Percentiles rank a stretch among this genome's conserved stretches.
Evolutionary conservation across 176 grass and related monocot genomes (phyloP).

Genomic region (Guadua angustifolia): DNA sequence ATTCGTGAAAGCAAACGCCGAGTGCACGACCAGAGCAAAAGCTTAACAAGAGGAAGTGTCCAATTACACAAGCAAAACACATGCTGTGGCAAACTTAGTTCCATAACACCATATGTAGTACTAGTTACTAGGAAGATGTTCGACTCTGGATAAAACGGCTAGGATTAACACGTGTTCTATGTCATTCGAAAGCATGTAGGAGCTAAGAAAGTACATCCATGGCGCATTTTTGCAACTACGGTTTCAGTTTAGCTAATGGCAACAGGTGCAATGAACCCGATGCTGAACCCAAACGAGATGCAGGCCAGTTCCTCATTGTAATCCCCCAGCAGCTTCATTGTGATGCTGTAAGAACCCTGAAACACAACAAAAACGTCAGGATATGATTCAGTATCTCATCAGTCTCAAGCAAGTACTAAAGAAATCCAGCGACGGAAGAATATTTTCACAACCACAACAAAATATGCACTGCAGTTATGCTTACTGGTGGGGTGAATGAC

Average conservation of each 20-base stretch:
- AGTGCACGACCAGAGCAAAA: neutral
- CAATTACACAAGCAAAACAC: neutral
- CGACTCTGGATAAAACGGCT: neutral
- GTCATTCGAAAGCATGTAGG: neutral
- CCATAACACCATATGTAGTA: neutral
- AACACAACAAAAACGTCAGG: conserved; percentile 19
- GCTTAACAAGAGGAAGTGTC: too few species aligned
- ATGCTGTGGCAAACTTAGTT: neutral
- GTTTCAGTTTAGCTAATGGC: neutral
- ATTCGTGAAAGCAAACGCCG: neutral
- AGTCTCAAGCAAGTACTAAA: neutral
- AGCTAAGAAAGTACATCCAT: neutral
- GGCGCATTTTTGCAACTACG: neutral
- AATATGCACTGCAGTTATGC: neutral
- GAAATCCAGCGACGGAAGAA: neutral
- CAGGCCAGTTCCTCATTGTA: conserved; percentile 61
- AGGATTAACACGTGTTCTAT: neutral
- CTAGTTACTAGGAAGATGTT: neutral
- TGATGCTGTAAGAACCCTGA: conserved; percentile 83
- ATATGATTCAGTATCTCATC: neutral
- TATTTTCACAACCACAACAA: neutral
- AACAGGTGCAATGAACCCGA: conserved; percentile 54
- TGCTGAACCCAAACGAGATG: conserved; percentile 75
- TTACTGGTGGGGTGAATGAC: conserved; percentile 64
- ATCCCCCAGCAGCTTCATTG: conserved; percentile 64